These are phyloP conservation scores for Rhodosorus marinus DNA, from an alignment of 23 red algal genomes.

Conservation along the genomic window DNA sequence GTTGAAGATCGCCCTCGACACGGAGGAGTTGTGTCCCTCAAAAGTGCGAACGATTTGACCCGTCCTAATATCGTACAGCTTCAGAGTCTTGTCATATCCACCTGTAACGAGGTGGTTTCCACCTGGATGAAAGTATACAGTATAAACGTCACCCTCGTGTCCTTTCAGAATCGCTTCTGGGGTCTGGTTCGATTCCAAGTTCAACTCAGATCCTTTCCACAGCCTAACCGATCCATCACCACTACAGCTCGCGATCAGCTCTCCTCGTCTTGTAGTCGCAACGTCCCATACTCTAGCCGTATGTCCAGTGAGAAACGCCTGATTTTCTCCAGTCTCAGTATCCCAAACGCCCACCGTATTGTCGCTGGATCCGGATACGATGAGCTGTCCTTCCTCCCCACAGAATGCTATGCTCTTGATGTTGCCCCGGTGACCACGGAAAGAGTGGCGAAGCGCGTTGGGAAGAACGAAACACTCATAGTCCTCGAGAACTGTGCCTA, in stretches of 20 bases:
- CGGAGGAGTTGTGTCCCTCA: slow-evolving; percentile 56
- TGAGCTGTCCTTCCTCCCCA: slow-evolving; percentile 40
- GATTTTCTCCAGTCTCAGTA: slow-evolving; percentile 3
- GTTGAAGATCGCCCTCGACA: slow-evolving; percentile 69
- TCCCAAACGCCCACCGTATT: slow-evolving; percentile 66
- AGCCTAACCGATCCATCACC: slow-evolving; percentile 69
- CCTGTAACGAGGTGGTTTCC: slow-evolving; percentile 50
- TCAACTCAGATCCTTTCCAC: slow-evolving; percentile 16
- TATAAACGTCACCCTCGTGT: slow-evolving; percentile 62
- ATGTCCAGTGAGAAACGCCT: slow-evolving; percentile 43
- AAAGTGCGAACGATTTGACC: slow-evolving; percentile 46
- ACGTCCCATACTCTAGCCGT: slow-evolving; percentile 86
- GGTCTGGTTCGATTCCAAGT: background rate
- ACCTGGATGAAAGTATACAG: slow-evolving; percentile 61
- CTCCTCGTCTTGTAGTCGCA: slow-evolving; percentile 35
- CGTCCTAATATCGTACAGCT: slow-evolving; percentile 71
- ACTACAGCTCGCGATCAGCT: slow-evolving; percentile 40
- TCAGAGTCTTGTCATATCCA: slow-evolving; percentile 76
- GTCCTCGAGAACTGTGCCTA: slow-evolving; percentile 74
- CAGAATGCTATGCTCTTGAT: slow-evolving; percentile 82
- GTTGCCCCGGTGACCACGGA: slow-evolving; percentile 56
- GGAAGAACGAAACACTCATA: slow-evolving; percentile 79
- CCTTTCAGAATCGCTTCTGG: background rate
- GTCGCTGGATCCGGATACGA: slow-evolving; percentile 80
- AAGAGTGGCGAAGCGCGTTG: slow-evolving; percentile 26